These are phyloP conservation scores for Physcomitrellopsis africana DNA, from an alignment of 225 moss, liverwort and hornwort genomes.

Conservation along the genomic window DNA sequence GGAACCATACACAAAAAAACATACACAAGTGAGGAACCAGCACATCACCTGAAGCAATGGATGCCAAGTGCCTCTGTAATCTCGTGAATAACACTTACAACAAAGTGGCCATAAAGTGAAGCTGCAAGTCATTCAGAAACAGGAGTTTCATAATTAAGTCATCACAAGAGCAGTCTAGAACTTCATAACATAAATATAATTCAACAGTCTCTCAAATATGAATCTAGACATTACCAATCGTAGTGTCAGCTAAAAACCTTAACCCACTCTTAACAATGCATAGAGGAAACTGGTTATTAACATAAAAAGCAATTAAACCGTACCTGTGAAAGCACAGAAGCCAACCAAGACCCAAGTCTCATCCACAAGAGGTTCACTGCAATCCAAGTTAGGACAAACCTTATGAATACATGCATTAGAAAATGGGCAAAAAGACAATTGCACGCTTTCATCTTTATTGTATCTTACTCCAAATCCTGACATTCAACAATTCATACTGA, in stretches of 20 bases:
- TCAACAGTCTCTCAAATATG: not conserved
- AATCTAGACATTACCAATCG: not conserved
- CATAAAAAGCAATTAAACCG: not conserved
- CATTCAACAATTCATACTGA: not conserved
- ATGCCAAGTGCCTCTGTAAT: conserved; percentile 88
- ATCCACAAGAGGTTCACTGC: conserved; percentile 84
- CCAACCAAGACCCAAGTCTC: conserved; percentile 79
- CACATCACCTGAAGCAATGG: conserved; percentile 86
- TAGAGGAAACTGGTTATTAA: not conserved
- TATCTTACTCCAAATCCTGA: conserved; percentile 1
- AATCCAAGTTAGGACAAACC: conserved; percentile 7
- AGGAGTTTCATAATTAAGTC: not conserved
- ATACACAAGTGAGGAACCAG: conserved; percentile 3
- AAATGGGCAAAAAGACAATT: not conserved
- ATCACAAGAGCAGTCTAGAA: not conserved
- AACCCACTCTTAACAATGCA: conserved; percentile 1
- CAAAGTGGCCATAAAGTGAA: conserved; percentile 80
- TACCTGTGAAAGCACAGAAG: conserved; percentile 73
- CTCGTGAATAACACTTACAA: conserved; percentile 75
- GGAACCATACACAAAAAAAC: not conserved
- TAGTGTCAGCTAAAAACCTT: not conserved
- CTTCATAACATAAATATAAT: not conserved
- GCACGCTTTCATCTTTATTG: not conserved
- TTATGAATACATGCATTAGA: conserved; percentile 3
- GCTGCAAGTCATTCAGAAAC: conserved; percentile 44